Evolutionary conservation across 2,329 filamentous ascomycete genomes (phyloP), one percentile per base, ranked within the genome.

Genomic region (Trichoderma hamatum): DNA sequence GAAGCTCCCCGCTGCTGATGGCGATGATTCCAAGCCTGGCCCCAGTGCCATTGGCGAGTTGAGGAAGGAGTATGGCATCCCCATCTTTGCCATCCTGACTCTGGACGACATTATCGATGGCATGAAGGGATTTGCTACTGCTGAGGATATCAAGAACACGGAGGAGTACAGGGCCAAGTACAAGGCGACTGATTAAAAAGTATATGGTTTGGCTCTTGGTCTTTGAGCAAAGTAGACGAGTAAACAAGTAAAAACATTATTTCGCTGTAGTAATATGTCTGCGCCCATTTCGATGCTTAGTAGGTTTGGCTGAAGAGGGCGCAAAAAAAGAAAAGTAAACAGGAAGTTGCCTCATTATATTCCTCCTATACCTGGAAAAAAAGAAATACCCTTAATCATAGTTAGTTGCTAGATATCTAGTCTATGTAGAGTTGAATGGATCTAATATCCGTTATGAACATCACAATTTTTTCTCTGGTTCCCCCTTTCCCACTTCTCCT

Each of bases 31-130:
- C 56, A 88, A 87, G 80, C 86, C 88, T 32, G 88, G 90, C 74
- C 88, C 88, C 36, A 97, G 93, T 78, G 93, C 94, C 19, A 93
- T 97, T 79, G 93, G 92, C 24, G 90, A 94, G 83, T 88, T 97
- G 70, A 89, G 89, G 80, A 91, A 90, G 80, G 92, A 96, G 82
- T 93, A 92, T 74, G 88, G 89, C 28, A 90, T 97, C 70, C 93
- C 94, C 1, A 93, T 97, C 70, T 84, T 94, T 73, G 86, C 93
- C 21, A 96, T 97, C 73, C 80, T 97, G 75, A 95, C 90, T 52
- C 84, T 98, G 72, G 88, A 94, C 76, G 93, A 98, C 80, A 89
- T 98, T 74, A 90, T 94, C 73, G 85, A 85, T 67, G 90, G 90
- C 13, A 83, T 92, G 78, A 87, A 86, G 76, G 84, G 84, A 54